phyloP scores from a whole-genome alignment of 768 basidiomycete species.

The Tylopilus subfusipes region DNA sequence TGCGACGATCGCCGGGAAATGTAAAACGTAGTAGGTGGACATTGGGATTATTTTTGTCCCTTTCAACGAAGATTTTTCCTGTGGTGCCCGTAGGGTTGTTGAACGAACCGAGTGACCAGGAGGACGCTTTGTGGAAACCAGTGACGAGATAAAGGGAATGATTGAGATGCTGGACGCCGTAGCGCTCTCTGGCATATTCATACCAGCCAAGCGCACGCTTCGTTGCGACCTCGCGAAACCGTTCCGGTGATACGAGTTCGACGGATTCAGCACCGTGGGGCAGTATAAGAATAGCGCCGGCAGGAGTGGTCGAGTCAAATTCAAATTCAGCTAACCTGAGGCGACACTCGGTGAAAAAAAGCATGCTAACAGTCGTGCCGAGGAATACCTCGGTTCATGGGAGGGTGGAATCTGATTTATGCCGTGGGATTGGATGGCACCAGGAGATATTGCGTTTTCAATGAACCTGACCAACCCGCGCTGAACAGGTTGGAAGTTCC shows the following conservation, averaged over 20 bases:
- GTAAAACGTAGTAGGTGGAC: neutral
- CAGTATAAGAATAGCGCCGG: neutral
- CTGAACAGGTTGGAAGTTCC: neutral
- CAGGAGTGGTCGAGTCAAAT: neutral
- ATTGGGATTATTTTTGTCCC: neutral
- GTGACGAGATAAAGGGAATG: constrained; percentile 2
- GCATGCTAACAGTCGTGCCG: neutral
- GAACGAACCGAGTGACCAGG: constrained; percentile 1
- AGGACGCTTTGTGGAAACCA: neutral
- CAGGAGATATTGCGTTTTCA: neutral
- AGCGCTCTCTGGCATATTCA: neutral
- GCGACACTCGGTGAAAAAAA: neutral
- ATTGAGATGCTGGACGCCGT: neutral
- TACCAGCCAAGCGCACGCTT: neutral
- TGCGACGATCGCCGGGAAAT: neutral
- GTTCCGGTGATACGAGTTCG: neutral
- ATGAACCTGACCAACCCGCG: neutral
- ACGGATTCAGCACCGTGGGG: neutral
- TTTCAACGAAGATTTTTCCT: neutral
- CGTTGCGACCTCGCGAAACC: neutral
- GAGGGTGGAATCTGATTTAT: neutral
- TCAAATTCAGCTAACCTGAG: neutral
- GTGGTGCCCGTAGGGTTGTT: neutral
- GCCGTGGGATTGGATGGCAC: neutral
- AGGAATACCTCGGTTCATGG: neutral